Evolutionary conservation across 1,284 basidiomycete species (phyloP).

Genomic region (Trametes sp.): DNA sequence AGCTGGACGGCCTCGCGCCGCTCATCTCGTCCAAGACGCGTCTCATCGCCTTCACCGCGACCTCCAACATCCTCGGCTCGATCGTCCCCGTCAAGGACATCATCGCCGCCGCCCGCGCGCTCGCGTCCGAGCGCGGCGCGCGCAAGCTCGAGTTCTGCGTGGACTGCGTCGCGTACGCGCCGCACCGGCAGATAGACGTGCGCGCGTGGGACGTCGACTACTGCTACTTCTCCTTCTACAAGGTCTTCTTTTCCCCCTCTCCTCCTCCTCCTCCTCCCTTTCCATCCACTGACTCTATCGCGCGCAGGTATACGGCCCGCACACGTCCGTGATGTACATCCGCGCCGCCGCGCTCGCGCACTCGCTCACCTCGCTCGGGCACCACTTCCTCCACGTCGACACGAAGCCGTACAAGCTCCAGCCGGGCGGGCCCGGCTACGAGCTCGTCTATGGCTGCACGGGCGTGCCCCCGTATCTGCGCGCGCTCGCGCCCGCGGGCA

Average conservation of each 20-base stretch:
- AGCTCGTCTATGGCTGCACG: slow-evolving; percentile 67
- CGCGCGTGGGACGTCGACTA: slow-evolving; percentile 81
- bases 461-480: slow-evolving; percentile 71
- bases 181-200: slow-evolving; percentile 75
- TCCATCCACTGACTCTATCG: not conserved
- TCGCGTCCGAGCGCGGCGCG: slow-evolving; percentile 62
- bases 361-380: slow-evolving; percentile 65
- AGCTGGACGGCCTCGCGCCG: slow-evolving; percentile 64
- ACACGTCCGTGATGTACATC: slow-evolving; percentile 73
- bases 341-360: slow-evolving; percentile 51
- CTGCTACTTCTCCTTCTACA: slow-evolving; percentile 78
- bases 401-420: slow-evolving; percentile 68
- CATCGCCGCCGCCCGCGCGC: slow-evolving; percentile 56
- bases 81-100: slow-evolving; percentile 68
- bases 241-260: slow-evolving; percentile 51
- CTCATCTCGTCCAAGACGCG: slow-evolving; percentile 72
- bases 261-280: not conserved
- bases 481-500: slow-evolving; percentile 57
- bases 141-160: slow-evolving; percentile 69
- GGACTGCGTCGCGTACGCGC: slow-evolving; percentile 84
- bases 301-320: slow-evolving; percentile 75
- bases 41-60: slow-evolving; percentile 77
- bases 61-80: slow-evolving; percentile 80
- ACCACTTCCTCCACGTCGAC: slow-evolving; percentile 73
- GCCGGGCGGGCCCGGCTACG: slow-evolving; percentile 78